These are phyloP conservation scores for Samsoniella hepiali DNA, from an alignment of 2,329 filamentous ascomycete species.

Conservation along the genomic window DNA sequence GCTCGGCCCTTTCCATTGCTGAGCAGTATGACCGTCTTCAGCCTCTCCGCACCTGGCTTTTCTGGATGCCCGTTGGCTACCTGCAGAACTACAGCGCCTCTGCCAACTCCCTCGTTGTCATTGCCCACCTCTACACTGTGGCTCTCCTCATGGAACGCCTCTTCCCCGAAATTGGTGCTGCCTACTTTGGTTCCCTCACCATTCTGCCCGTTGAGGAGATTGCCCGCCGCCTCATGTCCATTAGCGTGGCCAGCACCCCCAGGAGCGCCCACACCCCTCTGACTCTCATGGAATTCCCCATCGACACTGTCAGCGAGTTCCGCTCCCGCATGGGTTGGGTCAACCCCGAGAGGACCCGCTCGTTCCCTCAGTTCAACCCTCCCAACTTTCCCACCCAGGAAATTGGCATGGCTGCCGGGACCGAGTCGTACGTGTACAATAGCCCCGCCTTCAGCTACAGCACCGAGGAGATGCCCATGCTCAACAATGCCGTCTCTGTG, in stretches of 20 bases:
- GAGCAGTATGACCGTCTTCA: conserved; percentile 90
- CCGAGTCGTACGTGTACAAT: conserved; percentile 49
- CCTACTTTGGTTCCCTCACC: conserved; percentile 80
- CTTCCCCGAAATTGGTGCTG: conserved; percentile 85
- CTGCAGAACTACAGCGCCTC: conserved; percentile 74
- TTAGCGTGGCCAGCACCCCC: conserved; percentile 58
- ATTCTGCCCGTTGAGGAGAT: conserved; percentile 84
- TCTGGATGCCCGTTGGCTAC: conserved; percentile 88
- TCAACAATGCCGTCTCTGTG: conserved; percentile 47
- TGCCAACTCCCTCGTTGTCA: conserved; percentile 73
- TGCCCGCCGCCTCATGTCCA: conserved; percentile 66
- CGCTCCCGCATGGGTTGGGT: conserved; percentile 66
- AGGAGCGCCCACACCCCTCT: conserved; percentile 60
- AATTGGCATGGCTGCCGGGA: conserved; percentile 39
- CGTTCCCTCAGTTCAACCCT: conserved; percentile 58
- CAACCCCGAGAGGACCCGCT: conserved; percentile 55
- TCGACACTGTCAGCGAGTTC: conserved; percentile 66
- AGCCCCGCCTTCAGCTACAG: conserved; percentile 63
- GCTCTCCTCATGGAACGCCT: conserved; percentile 85
- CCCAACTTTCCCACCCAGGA: conserved; percentile 52
- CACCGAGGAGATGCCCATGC: conserved; percentile 57
- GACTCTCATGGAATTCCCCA: conserved; percentile 68
- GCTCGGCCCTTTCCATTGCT: conserved; percentile 66
- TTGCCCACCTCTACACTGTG: conserved; percentile 88
- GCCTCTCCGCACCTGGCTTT: conserved; percentile 85